Base-by-base conservation (phyloP, 352 stramenopile species). In the Thalassiosira hispida region DNA sequence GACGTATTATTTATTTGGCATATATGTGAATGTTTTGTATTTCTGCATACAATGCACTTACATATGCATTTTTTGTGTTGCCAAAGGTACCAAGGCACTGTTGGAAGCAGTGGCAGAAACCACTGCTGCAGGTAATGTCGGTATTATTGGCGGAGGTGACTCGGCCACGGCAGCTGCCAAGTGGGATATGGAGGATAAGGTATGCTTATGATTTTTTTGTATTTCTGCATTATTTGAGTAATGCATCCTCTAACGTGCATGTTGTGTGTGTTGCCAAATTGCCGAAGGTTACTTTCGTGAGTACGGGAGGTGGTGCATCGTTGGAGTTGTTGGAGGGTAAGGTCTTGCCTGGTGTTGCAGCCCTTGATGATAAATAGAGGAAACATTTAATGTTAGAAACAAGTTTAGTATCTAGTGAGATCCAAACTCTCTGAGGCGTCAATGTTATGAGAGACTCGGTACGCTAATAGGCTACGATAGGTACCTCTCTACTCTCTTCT, bases 241-340 rank as follows among this genome's bases (percentile, higher is more conserved):
- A n/a, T n/a, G n/a, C n/a, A n/a, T n/a, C n/a, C n/a, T n/a, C n/a
- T n/a, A n/a, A n/a, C n/a, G n/a, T n/a, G n/a, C n/a, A n/a, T n/a
- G n/a, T n/a, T n/a, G n/a, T n/a, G n/a, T n/a, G n/a, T n/a, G n/a
- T n/a, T n/a, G n/a, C n/a, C n/a, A n/a, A n/a, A n/a, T n/a, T n/a
- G n/a, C n/a, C n/a, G n/a, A n/a, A n/a, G n/a, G n/a, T n/a, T n/a
- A n/a, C n/a, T n/a, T n/a, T n/a, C n/a, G n/a, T n/a, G n/a, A n/a
- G n/a, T 57, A 99, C 98, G 8, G 98, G 98, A 71, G 98, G 98
- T 65, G 98, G 98, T 87, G 98, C 98, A 29, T 98, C 95, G 44
- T 91, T 99, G 65, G 97, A 99, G 90, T 92, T 99, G 53, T 88
- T 99, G 22, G 97, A 99, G 80, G 97, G 97, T 65, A 98, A 99